Percentiles rank a stretch among this genome's conserved stretches.
phyloP scores from a whole-genome alignment of 2,329 filamentous ascomycete genomes.

The Kalaharituber pfeilii region DNA sequence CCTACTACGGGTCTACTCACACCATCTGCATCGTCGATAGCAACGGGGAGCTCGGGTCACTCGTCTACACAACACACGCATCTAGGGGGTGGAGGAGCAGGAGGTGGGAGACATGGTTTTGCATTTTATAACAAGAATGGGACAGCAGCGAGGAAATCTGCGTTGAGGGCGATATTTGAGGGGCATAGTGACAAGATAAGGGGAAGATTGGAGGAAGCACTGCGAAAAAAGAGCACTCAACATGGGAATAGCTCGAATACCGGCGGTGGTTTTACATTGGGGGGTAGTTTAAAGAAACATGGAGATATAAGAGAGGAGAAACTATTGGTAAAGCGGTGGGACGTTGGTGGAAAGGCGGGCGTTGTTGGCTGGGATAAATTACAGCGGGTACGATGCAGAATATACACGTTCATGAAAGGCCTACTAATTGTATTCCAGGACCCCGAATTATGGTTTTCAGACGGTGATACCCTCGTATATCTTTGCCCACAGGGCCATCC shows the following conservation, averaged over 20 bases:
- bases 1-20: neutral
- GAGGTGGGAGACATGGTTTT: neutral
- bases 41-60: neutral
- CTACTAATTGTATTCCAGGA: neutral
- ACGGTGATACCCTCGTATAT: neutral
- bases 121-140: neutral
- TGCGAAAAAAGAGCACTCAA: neutral
- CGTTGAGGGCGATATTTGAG: neutral
- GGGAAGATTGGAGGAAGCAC: neutral
- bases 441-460: neutral
- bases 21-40: constrained; percentile 1
- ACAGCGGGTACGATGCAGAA: neutral
- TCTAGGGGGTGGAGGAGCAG: neutral
- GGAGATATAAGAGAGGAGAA: constrained; percentile 1
- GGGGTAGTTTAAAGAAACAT: neutral
- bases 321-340: neutral
- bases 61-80: neutral
- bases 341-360: neutral
- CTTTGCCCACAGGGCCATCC: neutral
- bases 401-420: neutral
- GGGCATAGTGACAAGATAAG: neutral
- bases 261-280: neutral
- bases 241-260: neutral
- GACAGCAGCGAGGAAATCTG: neutral
- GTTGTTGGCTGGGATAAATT: neutral